Base-by-base conservation (phyloP, 164 flowering plant genomes). In the Buxus sempervirens region DNA sequence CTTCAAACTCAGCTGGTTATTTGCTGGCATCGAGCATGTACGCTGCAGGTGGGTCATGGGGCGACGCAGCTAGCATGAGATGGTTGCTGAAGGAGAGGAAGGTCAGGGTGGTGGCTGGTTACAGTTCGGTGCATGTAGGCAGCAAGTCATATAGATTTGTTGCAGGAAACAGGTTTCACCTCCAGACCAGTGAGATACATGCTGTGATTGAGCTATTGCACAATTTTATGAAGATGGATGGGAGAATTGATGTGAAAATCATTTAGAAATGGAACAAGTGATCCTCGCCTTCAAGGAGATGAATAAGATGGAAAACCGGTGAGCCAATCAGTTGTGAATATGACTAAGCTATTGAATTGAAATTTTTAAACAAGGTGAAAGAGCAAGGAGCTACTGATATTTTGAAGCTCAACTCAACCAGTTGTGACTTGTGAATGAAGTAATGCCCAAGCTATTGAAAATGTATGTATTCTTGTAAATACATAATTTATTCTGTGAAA, bases 1-100 rank as follows among this genome's bases (percentile, higher is more conserved):
- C 98, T 28, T 75, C 23, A 23, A 78, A 68, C 58, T 82, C 92
- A 0, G 77, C 88, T 0, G 88, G 88, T 51, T 93, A 93, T 75
- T 14, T 86, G 75, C 82, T 90, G 2, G 90, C 88, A 9, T 87
- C 96, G 14, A 81, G 75, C 76, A 77, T 87, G 79, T 85, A 83
- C 69, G 91, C 90, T 14, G 77, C 82, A 16, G 73, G 72, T 1
- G 86, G 92, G n/a, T 66, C 68, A 24, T 88, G 93, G 98, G 69
- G 1, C 0, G 83, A 84, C 32, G 83, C 83, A 0, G 89, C 88
- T 0, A 78, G 66, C 38, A 81, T 87, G 86, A 85, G 97, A 71
- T 24, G 60, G 61, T 49, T 88, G 82, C 82, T 73, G 58, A 85
- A 80, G 67, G 82, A 83, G 73, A 84, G 81, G 67, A 82, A 84